phyloP scores from a whole-genome alignment of 1,139 yeast species.

The Keqinozyma sinolaborantium region DNA sequence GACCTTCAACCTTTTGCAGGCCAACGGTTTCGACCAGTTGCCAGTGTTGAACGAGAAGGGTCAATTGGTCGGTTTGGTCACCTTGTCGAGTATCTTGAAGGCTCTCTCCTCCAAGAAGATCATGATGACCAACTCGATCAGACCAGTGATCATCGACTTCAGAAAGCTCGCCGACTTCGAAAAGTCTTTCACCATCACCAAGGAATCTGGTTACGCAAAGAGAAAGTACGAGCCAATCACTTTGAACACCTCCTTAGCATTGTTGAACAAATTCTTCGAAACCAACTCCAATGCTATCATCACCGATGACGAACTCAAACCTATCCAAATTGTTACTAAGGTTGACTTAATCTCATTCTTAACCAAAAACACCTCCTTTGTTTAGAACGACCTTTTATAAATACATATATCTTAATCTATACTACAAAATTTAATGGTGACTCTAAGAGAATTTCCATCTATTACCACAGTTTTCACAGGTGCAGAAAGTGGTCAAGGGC shows the following conservation, averaged over 20 bases:
- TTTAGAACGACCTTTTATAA: conserved; percentile 4
- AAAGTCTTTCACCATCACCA: conserved; percentile 61
- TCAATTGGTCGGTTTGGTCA: conserved; percentile 71
- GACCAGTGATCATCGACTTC: conserved; percentile 68
- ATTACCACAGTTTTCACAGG: conserved; percentile 96
- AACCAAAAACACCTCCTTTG: conserved; percentile 11
- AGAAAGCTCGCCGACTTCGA: conserved; percentile 68
- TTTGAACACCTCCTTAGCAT: conserved; percentile 61
- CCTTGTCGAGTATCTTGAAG: conserved; percentile 71
- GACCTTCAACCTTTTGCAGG: conserved; percentile 69
- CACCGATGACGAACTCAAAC: conserved; percentile 67
- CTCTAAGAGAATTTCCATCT: conserved; percentile 86
- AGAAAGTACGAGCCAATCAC: conserved; percentile 66
- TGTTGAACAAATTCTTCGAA: conserved; percentile 78
- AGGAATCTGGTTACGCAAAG: conserved; percentile 61
- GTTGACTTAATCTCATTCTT: conserved; percentile 76
- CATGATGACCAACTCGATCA: conserved; percentile 58
- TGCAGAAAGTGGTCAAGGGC: conserved; percentile 95
- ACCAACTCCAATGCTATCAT: conserved; percentile 84
- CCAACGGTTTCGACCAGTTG: conserved; percentile 81
- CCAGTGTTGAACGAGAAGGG: conserved; percentile 67
- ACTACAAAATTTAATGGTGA: conserved; percentile 2
- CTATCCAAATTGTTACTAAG: conserved; percentile 83
- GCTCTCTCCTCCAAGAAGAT: conserved; percentile 62
- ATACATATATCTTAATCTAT: conserved; percentile 2